Base-by-base conservation (phyloP, 495 filamentous ascomycete genomes). In the Penicillium coprophilum region DNA sequence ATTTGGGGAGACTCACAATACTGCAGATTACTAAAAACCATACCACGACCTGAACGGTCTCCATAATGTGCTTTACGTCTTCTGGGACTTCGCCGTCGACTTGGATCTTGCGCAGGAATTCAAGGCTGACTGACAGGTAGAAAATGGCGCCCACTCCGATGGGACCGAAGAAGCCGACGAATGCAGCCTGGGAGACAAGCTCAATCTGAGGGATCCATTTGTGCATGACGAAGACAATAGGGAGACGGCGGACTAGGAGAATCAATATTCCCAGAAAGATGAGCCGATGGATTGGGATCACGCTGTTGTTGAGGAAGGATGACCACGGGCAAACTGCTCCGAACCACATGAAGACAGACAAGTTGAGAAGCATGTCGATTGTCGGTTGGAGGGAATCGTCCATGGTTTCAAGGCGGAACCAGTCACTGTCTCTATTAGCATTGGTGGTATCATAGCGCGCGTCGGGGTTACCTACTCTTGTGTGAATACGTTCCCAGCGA, bases 71-170 rank as follows among this genome's bases (percentile, higher is more conserved):
- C 28, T 73, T 62, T 7, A 90, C 87, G 67, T 96, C 92, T 45
- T 74, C 77, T 30, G 90, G 81, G 19, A 83, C 70, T 30, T 79
- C 61, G 2, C 82, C 86, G 53, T 86, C 78, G 4, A 87, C 76
- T 9, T 72, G 79, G 49, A 89, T 96, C 5, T 71, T 55, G 6
- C 60, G 58, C 0, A 82, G 67, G 58, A 89, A 96, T 39, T 93
- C 87, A 2, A 87, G 73, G 32, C 81, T 85, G 61, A 96, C 76
- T 59, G 90, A 92, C 20, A 96, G 79, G 66, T 96, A 96, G 71
- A 96, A 96, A 41, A 96, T 80, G 4, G 92, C 91, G 43, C 87
- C 90, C 6, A 96, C 90, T n/a, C 93, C 92, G 56, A 97, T 93
- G 11, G 92, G 93, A 0, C 92, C 93, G 61, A 96, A 96, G 77